Evolutionary conservation across 768 basidiomycete species (phyloP), one percentile per base, ranked within the genome.

Genomic region (Tylopilus sp.): DNA sequence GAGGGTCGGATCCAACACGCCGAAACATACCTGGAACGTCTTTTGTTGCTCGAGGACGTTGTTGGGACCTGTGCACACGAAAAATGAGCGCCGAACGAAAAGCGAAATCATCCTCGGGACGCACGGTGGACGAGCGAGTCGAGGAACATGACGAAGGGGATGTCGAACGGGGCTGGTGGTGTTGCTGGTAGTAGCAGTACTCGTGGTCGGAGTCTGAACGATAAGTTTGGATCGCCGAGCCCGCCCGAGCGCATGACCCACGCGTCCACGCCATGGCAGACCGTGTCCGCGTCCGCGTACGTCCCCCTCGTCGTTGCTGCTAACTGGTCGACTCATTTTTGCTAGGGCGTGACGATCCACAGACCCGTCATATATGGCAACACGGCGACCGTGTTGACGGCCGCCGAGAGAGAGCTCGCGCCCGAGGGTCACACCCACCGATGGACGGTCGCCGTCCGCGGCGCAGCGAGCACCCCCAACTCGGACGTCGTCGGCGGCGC

Each of bases 281-380:
- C 63, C 86, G 88, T 68, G 82, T 89, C 63, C 87, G 89, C 61
- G 84, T 89, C 63, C 81, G 85, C 74, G 89, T 89, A 75, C 54
- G 87, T 79, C 36, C 29, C 21, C 10, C 16, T 24, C 3, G 14
- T 28, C 8, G 3, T 22, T 16, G 3, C 13, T 8, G 21, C 16
- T 0, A 16, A 24, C 28, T 6, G 30, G 4, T 21, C 14, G 42
- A 17, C 16, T 8, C 16, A 9, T 19, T 6, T 21, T 33, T 47
- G 26, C 30, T 61, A 96, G 92, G 94, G 93, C 31, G 74, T 95
- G 37, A 88, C 82, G 58, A 90, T 98, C 47, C 84, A 84, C 67
- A 80, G 97, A 45, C 92, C 95, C 2, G 83, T 99, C 59, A 90
- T 98, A 55, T 98, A 98, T 73, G 97, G 97, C 44, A 98, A 98